These are phyloP conservation scores for Venturia aucupariae DNA, from an alignment of 2,329 filamentous ascomycete genomes.

Conservation along the genomic window DNA sequence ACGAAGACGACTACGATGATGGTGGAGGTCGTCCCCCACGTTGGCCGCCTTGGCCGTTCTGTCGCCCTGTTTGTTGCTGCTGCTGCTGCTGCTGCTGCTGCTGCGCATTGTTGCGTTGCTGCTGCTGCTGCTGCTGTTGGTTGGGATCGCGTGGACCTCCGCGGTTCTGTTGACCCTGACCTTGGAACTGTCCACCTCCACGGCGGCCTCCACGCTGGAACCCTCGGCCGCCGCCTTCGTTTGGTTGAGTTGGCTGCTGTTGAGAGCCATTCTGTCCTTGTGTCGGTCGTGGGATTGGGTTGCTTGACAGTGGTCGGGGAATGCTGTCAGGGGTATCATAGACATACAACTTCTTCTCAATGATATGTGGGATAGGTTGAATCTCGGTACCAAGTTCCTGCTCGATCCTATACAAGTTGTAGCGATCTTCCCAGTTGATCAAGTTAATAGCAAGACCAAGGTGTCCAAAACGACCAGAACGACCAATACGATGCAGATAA, in stretches of 20 bases:
- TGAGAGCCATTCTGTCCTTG: constrained; percentile 3
- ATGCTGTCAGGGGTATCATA: constrained; percentile 96
- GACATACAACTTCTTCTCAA: constrained; percentile 97
- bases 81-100: constrained; percentile 1
- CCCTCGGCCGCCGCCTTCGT: not conserved
- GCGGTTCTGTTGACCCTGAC: constrained; percentile 10
- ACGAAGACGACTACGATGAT: not conserved
- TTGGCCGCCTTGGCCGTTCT: constrained; percentile 9
- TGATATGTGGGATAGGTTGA: constrained; percentile 84
- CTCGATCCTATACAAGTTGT: constrained; percentile 98
- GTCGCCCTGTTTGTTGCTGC: constrained; percentile 3
- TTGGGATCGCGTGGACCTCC: constrained; percentile 8
- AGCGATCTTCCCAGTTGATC: constrained; percentile 98
- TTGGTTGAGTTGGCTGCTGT: not conserved
- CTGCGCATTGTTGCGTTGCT: not conserved
- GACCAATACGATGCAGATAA: constrained; percentile 95
- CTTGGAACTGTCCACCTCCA: constrained; percentile 2
- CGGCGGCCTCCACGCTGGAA: constrained; percentile 9
- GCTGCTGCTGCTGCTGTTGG: constrained; percentile 6
- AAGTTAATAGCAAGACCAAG: constrained; percentile 96
- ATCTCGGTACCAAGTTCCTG: constrained; percentile 96
- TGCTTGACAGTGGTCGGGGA: constrained; percentile 65
- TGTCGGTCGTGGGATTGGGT: constrained; percentile 22
- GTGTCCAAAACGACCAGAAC: constrained; percentile 94
- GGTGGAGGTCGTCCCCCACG: constrained; percentile 10